Evolutionary conservation across 306 rosid species (phyloP).

Genomic region (Cucurbita argyrosperma): DNA sequence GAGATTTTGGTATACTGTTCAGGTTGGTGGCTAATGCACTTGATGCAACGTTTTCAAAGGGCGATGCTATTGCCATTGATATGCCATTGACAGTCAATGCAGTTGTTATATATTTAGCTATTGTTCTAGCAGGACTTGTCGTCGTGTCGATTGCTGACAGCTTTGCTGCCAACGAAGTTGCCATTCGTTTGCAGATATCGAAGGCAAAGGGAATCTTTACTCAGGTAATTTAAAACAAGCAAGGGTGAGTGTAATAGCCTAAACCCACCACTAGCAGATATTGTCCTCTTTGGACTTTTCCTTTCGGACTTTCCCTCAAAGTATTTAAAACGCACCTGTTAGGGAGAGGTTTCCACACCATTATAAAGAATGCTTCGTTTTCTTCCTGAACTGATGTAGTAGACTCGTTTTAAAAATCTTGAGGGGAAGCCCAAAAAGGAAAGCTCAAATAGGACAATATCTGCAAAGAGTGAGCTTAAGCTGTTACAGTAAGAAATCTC

Average conservation of each 20-base stretch:
- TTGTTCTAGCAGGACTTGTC: conserved; percentile 56
- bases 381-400: too few relatives aligned
- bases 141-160: conserved; percentile 93
- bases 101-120: conserved; percentile 66
- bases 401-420: too few relatives aligned
- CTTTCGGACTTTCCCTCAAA: too few relatives aligned
- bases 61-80: conserved; percentile 87
- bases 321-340: too few relatives aligned
- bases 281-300: too few relatives aligned
- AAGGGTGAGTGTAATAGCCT: neutral
- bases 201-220: conserved; percentile 75
- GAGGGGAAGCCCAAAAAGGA: too few relatives aligned
- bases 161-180: conserved; percentile 69
- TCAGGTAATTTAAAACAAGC: conserved; percentile 30
- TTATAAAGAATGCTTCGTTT: too few relatives aligned
- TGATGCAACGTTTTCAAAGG: conserved; percentile 49
- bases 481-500: neutral
- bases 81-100: conserved; percentile 76
- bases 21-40: conserved; percentile 77
- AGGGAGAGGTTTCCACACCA: too few relatives aligned
- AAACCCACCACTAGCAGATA: too few relatives aligned
- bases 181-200: conserved; percentile 57
- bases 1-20: conserved; percentile 3
- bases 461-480: too few relatives aligned
- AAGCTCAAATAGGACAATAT: too few relatives aligned